A percentile compares a stretch with the other conserved stretches of the same genome.
These are phyloP conservation scores for Suillus brevipes DNA, from an alignment of 768 basidiomycete genomes.

Conservation along the genomic window DNA sequence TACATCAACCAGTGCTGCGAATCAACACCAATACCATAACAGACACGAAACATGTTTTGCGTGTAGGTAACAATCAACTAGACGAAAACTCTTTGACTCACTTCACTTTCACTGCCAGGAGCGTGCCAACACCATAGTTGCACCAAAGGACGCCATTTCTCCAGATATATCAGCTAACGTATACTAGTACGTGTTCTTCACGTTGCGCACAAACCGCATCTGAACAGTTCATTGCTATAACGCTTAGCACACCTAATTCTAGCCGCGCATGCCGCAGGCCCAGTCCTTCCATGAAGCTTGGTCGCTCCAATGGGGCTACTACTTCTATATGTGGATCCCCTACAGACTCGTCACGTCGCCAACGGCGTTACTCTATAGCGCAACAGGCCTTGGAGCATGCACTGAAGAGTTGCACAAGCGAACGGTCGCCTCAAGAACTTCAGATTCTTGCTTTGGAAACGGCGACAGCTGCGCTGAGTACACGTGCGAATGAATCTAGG, in stretches of 20 bases:
- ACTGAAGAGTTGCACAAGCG: constrained; percentile 34
- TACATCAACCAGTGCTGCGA: constrained; percentile 16
- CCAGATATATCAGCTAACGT: constrained; percentile 7
- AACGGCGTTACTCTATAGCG: constrained; percentile 44
- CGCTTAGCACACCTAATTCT: constrained; percentile 24
- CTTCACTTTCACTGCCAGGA: constrained; percentile 16
- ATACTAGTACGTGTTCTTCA: constrained; percentile 22
- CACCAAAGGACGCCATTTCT: constrained; percentile 8
- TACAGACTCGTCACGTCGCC: constrained; percentile 29
- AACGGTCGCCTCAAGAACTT: constrained; percentile 42
- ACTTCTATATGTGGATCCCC: constrained; percentile 30
- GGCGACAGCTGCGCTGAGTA: constrained; percentile 43
- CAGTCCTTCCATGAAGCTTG: constrained; percentile 14
- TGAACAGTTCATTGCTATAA: background rate
- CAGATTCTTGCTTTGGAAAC: constrained; percentile 47
- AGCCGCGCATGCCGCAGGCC: constrained; percentile 19
- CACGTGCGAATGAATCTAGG: constrained; percentile 47
- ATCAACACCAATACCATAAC: constrained; percentile 15
- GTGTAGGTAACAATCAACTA: constrained; percentile 4
- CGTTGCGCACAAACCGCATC: constrained; percentile 13
- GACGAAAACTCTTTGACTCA: constrained; percentile 2
- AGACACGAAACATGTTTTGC: constrained; percentile 15
- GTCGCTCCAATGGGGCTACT: constrained; percentile 10
- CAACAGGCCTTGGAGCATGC: constrained; percentile 43
- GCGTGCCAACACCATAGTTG: constrained; percentile 20